A percentile compares a stretch with the other conserved stretches of the same genome.
Conservation (phyloP, 306 rosid species). For the Acacia melanoxylon region DNA sequence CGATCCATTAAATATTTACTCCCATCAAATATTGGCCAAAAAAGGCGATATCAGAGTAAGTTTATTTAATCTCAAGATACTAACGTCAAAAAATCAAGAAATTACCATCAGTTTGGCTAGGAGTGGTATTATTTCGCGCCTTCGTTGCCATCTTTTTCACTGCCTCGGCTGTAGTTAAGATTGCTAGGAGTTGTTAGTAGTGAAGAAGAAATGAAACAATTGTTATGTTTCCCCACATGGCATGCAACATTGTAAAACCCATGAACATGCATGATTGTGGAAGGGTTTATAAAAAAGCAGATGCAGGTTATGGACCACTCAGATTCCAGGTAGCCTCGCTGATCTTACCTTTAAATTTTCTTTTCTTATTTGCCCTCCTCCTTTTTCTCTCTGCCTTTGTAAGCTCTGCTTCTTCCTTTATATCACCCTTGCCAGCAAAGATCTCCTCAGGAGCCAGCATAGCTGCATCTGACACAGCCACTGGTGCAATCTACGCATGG, state of each 20-base stretch:
- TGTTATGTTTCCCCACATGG: background rate
- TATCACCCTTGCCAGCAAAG: constrained; percentile 86
- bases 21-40: constrained; percentile 1
- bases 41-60: background rate
- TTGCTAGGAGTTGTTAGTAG: constrained; percentile 19
- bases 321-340: constrained; percentile 3
- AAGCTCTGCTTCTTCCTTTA: constrained; percentile 89
- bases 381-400: constrained; percentile 86
- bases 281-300: constrained; percentile 11
- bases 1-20: background rate
- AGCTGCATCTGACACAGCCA: constrained; percentile 95
- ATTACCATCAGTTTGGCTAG: constrained; percentile 45
- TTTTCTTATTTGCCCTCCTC: constrained; percentile 89
- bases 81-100: background rate
- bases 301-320: background rate
- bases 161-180: constrained; percentile 55
- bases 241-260: constrained; percentile 17
- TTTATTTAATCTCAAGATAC: background rate
- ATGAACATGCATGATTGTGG: background rate
- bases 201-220: constrained; percentile 19
- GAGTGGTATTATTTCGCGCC: constrained; percentile 27
- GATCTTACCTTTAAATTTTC: constrained; percentile 76
- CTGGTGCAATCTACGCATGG: constrained; percentile 79
- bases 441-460: constrained; percentile 99
- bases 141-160: constrained; percentile 53